phyloP scores from a whole-genome alignment of 805 yeast genomes.

The Yamadazyma philogaea region DNA sequence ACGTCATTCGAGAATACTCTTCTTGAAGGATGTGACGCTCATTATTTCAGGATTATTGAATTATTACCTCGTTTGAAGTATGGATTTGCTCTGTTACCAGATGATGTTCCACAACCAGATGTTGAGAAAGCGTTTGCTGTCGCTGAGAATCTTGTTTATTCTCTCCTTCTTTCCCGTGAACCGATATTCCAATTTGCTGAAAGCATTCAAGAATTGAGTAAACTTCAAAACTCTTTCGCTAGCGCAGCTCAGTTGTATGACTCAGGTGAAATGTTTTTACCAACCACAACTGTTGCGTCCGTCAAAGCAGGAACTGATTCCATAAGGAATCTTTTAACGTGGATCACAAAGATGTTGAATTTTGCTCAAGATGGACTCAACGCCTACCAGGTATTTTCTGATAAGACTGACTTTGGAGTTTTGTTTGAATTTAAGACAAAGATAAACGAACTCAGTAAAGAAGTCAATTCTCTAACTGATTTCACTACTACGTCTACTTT shows the following conservation, averaged over 20 bases:
- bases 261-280: slow-evolving; percentile 8
- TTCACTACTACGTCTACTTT: slow-evolving; percentile 15
- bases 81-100: slow-evolving; percentile 55
- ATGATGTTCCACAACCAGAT: slow-evolving; percentile 73
- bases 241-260: slow-evolving; percentile 13
- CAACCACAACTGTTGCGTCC: slow-evolving; percentile 20
- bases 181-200: slow-evolving; percentile 39
- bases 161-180: slow-evolving; percentile 52
- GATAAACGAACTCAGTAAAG: slow-evolving; percentile 12
- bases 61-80: slow-evolving; percentile 75
- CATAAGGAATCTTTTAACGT: slow-evolving; percentile 16
- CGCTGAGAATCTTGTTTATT: slow-evolving; percentile 64
- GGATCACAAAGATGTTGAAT: slow-evolving; percentile 39
- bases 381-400: slow-evolving; percentile 13
- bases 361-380: slow-evolving; percentile 24
- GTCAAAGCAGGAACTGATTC: slow-evolving; percentile 16
- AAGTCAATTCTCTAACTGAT: slow-evolving; percentile 22
- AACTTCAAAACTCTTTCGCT: slow-evolving; percentile 12
- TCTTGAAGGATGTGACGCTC: slow-evolving; percentile 43
- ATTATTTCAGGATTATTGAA: slow-evolving; percentile 72
- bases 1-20: slow-evolving; percentile 38
- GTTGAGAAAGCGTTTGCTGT: slow-evolving; percentile 74
- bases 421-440: slow-evolving; percentile 18
- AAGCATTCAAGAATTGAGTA: slow-evolving; percentile 14
- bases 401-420: slow-evolving; percentile 9